phyloP scores from a whole-genome alignment of 495 filamentous ascomycete species.

The Elaphomyces granulatus region DNA sequence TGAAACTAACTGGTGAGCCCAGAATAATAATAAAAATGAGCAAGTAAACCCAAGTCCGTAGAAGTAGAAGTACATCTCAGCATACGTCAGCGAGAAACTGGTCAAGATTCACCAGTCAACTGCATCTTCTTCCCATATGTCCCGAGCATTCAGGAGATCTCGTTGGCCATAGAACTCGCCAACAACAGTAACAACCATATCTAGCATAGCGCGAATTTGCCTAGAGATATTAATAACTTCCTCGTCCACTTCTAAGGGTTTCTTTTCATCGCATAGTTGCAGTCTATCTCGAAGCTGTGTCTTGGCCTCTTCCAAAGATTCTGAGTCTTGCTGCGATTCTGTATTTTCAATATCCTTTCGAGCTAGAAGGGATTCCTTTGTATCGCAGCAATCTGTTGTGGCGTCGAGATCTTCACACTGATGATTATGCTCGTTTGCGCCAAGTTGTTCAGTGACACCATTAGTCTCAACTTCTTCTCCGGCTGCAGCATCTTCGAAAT shows the following conservation, averaged over 20 bases:
- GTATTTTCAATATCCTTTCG: slow-evolving; percentile 4
- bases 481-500: slow-evolving; percentile 12
- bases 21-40: too few relatives aligned
- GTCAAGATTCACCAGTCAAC: not conserved
- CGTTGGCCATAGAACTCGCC: slow-evolving; percentile 86
- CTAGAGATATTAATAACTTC: slow-evolving; percentile 10
- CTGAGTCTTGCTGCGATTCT: slow-evolving; percentile 12
- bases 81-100: too few relatives aligned
- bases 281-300: slow-evolving; percentile 39
- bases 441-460: slow-evolving; percentile 6
- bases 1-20: too few relatives aligned
- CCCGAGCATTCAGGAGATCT: slow-evolving; percentile 63
- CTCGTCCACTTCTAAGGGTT: slow-evolving; percentile 7
- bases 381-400: not conserved
- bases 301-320: slow-evolving; percentile 41
- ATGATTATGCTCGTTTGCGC: slow-evolving; percentile 9
- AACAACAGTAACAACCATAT: slow-evolving; percentile 83
- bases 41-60: too few relatives aligned
- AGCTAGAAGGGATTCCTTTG: slow-evolving; percentile 3
- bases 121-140: slow-evolving; percentile 25
- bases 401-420: not conserved
- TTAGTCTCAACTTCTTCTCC: slow-evolving; percentile 5
- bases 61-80: too few relatives aligned
- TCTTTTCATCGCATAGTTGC: slow-evolving; percentile 3
- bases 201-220: slow-evolving; percentile 43